phyloP scores from a whole-genome alignment of 805 yeast genomes.

The Candida peoriensis region DNA sequence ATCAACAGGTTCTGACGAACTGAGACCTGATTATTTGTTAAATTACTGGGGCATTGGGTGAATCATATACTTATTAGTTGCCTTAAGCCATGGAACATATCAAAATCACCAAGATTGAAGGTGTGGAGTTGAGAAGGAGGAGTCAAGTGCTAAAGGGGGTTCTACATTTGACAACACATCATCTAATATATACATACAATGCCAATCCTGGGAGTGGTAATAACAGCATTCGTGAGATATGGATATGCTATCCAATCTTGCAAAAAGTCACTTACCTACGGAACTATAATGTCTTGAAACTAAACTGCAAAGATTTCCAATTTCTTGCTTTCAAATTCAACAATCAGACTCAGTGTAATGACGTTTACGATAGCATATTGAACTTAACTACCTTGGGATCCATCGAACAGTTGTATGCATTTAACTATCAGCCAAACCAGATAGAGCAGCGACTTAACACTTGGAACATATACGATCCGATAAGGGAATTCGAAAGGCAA shows the following conservation, averaged over 20 bases:
- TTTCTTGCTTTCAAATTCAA: constrained; percentile 72
- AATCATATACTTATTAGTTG: too few species aligned
- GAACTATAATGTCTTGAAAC: constrained; percentile 48
- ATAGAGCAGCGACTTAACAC: constrained; percentile 61
- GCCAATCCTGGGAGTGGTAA: too few species aligned
- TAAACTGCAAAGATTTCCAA: constrained; percentile 82
- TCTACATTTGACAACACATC: constrained; percentile 70
- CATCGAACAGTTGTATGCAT: constrained; percentile 70
- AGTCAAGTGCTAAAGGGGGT: constrained; percentile 55
- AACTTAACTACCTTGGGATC: constrained; percentile 53
- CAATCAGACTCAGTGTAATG: constrained; percentile 53
- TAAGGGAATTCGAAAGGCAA: constrained; percentile 67
- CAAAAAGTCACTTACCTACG: constrained; percentile 36
- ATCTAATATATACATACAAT: constrained; percentile 52
- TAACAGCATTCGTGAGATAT: too few species aligned
- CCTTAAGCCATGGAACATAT: constrained; percentile 23
- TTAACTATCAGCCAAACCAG: constrained; percentile 68
- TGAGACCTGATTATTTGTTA: too few species aligned
- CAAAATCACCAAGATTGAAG: constrained; percentile 33
- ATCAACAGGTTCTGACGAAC: too few species aligned
- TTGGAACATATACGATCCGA: constrained; percentile 66
- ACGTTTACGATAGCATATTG: constrained; percentile 69
- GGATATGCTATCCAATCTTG: constrained; percentile 90
- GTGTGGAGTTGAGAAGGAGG: constrained; percentile 51
- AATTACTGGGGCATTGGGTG: too few species aligned